Evolutionary conservation across 1,284 basidiomycete genomes (phyloP).

Genomic region (Cutaneotrichosporon sp.): DNA sequence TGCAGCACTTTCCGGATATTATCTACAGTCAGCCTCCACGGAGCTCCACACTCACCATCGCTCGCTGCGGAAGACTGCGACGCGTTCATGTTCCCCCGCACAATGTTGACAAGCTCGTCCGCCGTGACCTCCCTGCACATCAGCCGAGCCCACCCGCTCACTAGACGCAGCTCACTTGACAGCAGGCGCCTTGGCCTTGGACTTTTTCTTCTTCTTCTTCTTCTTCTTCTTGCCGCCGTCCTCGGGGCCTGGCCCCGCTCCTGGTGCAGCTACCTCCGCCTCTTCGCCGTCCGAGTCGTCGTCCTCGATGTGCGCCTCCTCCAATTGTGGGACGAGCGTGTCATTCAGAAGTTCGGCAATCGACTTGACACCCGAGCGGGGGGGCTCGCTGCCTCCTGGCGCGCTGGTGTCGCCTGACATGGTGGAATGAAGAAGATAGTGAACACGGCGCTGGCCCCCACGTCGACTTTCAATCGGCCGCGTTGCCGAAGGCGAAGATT

Average conservation of each 20-base stretch:
- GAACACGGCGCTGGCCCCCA: neutral
- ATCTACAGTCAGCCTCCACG: conserved; percentile 18
- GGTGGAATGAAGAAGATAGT: neutral
- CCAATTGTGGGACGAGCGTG: conserved; percentile 10
- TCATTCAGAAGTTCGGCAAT: conserved; percentile 1
- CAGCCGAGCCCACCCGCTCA: too few species aligned
- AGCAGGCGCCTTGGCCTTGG: conserved; percentile 38
- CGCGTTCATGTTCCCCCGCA: conserved; percentile 12
- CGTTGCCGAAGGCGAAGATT: neutral
- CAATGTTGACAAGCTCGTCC: conserved; percentile 10
- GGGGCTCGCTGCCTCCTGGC: neutral
- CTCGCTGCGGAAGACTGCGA: conserved; percentile 1
- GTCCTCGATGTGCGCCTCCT: conserved; percentile 11
- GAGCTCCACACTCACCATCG: neutral
- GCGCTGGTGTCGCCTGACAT: neutral
- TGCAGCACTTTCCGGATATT: conserved; percentile 46
- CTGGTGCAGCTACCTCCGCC: conserved; percentile 15
- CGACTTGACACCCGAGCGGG: neutral
- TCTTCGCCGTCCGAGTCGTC: conserved; percentile 10
- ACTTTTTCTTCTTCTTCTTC: conserved; percentile 28
- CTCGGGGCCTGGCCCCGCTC: conserved; percentile 21
- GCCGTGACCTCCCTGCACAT: conserved; percentile 6
- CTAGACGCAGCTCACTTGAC: too few species aligned
- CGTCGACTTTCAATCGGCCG: neutral
- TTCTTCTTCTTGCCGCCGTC: conserved; percentile 22